Evolutionary conservation across 2,329 filamentous ascomycete genomes (phyloP).

Genomic region (Rachicladosporium sp.): DNA sequence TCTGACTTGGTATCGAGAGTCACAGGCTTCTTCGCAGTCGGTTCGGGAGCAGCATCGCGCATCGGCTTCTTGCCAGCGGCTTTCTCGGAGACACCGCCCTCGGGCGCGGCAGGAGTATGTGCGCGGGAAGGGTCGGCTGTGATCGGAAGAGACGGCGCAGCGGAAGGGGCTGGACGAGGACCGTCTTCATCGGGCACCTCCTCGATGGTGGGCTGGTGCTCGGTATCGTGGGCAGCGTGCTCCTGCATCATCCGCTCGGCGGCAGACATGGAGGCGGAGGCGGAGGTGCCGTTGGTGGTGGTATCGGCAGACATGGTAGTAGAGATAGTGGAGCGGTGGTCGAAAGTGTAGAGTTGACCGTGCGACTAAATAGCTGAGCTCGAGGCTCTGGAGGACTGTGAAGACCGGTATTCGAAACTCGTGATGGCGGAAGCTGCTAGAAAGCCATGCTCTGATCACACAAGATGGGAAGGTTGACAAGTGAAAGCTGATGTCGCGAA

Average conservation of each 20-base stretch:
- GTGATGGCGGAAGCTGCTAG: background rate
- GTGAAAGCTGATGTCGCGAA: too few species aligned
- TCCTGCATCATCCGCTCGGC: conserved; percentile 42
- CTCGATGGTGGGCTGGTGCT: conserved; percentile 51
- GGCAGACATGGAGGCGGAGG: conserved; percentile 8
- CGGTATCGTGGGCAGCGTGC: conserved; percentile 37
- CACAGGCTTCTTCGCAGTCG: conserved; percentile 15
- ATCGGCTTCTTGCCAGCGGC: conserved; percentile 57
- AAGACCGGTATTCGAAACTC: too few species aligned
- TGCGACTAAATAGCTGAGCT: conserved; percentile 1
- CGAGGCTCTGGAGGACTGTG: conserved; percentile 2
- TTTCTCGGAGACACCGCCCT: conserved; percentile 43
- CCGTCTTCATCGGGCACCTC: conserved; percentile 73
- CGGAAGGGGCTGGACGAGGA: conserved; percentile 37
- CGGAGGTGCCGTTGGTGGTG: conserved; percentile 10
- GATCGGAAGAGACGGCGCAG: conserved; percentile 33
- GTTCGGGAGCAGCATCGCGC: conserved; percentile 26
- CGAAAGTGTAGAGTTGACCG: conserved; percentile 6
- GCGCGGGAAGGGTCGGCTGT: conserved; percentile 22
- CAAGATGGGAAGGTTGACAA: background rate
- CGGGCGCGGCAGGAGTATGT: conserved; percentile 22
- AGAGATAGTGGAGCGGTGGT: conserved; percentile 1
- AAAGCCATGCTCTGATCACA: conserved; percentile 3
- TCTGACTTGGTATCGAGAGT: conserved; percentile 73
- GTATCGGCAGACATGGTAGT: conserved; percentile 15